Evolutionary conservation across 2,329 filamentous ascomycete genomes (phyloP), one percentile per base, ranked within the genome.

Genomic region (Macrophomina pseudophaseolina): DNA sequence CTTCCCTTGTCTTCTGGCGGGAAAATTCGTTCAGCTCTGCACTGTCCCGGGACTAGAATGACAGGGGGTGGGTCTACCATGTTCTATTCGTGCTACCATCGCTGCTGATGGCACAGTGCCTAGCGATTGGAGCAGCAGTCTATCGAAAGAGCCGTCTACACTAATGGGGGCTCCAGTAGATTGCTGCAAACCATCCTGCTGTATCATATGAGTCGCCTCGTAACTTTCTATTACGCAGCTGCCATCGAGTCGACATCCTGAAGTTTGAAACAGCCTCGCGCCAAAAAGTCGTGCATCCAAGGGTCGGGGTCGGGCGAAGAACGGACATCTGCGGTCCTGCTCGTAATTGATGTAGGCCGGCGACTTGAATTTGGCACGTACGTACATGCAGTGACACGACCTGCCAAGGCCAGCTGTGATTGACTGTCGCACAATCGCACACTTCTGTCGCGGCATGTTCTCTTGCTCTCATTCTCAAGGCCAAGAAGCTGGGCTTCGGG

Each of bases 111-210:
- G 56, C 56, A 59, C 23, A 40, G 30, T 16, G n/a, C 14, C 30
- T 44, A 14, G 44, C 30, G n/a, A n/a, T 49, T 12, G 11, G 56
- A 33, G 23, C 40, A 16, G 11, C 30, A 28, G 11, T 33, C 35
- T 23, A 49, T 49, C 58, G 42, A 62, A 30, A 35, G 42, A 8
- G 28, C 23, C 1, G 28, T 28, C 44, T 38, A 40, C 58, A 23
- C 28, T 62, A 16, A 42, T 49, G 30, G 58, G 32, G 32, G 11
- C 23, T 32, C 49, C 42, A 35, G 30, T 16, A n/a, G 42, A 9
- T 30, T 62, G n/a, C 58, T 62, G 58, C 58, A 62, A 28, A 32
- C 49, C 42, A 62, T 62, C 58, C 48, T 62, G 44, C 32, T 48
- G 58, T 62, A 32, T 30, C 42, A 62, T 54, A 32, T 28, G 58